Conservation (phyloP, 768 basidiomycete genomes). For the Trametes villosa region DNA sequence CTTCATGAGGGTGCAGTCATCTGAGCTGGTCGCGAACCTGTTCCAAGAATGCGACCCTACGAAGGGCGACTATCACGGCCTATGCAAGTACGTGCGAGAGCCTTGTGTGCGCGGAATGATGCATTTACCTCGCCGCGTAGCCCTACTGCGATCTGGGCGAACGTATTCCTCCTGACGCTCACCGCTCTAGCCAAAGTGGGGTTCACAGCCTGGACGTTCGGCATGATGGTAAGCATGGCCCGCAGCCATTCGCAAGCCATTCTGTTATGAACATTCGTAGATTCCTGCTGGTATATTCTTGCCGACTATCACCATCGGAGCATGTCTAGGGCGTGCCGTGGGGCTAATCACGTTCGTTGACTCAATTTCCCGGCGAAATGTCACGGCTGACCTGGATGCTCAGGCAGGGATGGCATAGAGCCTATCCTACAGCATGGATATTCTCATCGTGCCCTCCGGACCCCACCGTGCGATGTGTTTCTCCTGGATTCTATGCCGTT, state of each 20-base stretch:
- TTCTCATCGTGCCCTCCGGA: constrained; percentile 77
- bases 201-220: constrained; percentile 78
- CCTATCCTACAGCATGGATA: constrained; percentile 70
- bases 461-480: constrained; percentile 67
- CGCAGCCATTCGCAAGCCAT: neutral
- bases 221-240: constrained; percentile 63
- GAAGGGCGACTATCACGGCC: constrained; percentile 69
- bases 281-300: constrained; percentile 78
- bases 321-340: constrained; percentile 71
- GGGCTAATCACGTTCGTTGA: constrained; percentile 64
- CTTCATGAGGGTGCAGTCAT: constrained; percentile 73
- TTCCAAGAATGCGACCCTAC: constrained; percentile 80
- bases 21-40: constrained; percentile 81
- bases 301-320: constrained; percentile 76
- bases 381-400: constrained; percentile 3
- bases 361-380: neutral
- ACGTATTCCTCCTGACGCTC: constrained; percentile 65
- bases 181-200: constrained; percentile 64
- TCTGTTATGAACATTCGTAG: constrained; percentile 37
- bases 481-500: constrained; percentile 78
- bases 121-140: constrained; percentile 38
- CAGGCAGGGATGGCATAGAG: constrained; percentile 68
- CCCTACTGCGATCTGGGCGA: constrained; percentile 67
- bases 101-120: neutral
- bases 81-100: constrained; percentile 69